Evolutionary conservation across 2,329 filamentous ascomycete genomes (phyloP).

Genomic region (Exophiala xenobiotica): DNA sequence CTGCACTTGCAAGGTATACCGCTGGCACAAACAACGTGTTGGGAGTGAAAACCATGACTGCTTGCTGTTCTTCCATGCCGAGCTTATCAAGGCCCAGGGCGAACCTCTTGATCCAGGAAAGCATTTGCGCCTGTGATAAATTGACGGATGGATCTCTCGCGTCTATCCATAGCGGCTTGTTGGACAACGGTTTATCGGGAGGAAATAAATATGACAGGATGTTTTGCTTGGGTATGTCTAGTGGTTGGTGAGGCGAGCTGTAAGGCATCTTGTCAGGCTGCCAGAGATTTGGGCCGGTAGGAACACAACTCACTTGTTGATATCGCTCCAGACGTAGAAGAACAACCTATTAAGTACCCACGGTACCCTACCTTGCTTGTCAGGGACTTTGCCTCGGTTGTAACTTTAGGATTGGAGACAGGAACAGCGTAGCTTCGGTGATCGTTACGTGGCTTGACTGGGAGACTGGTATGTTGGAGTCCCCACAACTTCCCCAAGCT

Average conservation of each 20-base stretch:
- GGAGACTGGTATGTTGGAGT: no score
- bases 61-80: slow-evolving; percentile 63
- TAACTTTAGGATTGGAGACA: no score
- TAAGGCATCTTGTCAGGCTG: slow-evolving; percentile 30
- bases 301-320: no score
- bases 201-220: slow-evolving; percentile 50
- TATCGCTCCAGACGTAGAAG: no score
- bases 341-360: no score
- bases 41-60: slow-evolving; percentile 66
- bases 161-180: slow-evolving; percentile 55
- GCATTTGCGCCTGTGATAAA: slow-evolving; percentile 60
- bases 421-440: no score
- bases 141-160: slow-evolving; percentile 61
- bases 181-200: slow-evolving; percentile 36
- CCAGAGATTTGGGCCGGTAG: no score
- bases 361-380: no score
- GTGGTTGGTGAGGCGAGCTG: slow-evolving; percentile 19
- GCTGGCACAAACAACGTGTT: slow-evolving; percentile 69
- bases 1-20: slow-evolving; percentile 39
- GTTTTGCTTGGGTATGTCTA: slow-evolving; percentile 44
- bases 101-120: slow-evolving; percentile 66
- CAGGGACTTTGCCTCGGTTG: no score
- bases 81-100: slow-evolving; percentile 62
- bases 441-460: no score
- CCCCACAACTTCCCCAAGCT: no score